These are phyloP conservation scores for Exophiala spinifera DNA, from an alignment of 2,329 filamentous ascomycete species.

Conservation along the genomic window DNA sequence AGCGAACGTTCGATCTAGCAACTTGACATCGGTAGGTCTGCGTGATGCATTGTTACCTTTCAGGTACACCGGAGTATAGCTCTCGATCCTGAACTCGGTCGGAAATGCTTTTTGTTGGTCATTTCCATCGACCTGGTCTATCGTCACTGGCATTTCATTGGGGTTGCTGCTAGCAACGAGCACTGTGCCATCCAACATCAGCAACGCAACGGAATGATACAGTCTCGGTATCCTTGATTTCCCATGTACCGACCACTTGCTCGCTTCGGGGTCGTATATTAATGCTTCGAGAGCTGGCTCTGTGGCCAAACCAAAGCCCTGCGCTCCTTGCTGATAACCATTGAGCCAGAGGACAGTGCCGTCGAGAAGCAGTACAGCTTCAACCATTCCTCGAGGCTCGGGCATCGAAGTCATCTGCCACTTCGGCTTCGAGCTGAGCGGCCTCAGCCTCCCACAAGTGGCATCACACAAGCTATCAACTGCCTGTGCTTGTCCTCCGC, in stretches of 20 bases:
- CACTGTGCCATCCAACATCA: conserved; percentile 59
- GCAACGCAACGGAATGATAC: conserved; percentile 60
- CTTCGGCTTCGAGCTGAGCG: conserved; percentile 46
- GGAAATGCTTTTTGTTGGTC: conserved; percentile 46
- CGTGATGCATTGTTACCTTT: conserved; percentile 48
- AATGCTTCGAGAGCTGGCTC: conserved; percentile 55
- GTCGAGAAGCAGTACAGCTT: conserved; percentile 58
- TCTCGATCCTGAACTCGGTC: conserved; percentile 62
- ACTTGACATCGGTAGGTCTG: conserved; percentile 48
- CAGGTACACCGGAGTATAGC: conserved; percentile 60
- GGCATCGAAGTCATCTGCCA: conserved; percentile 62
- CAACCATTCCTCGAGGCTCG: conserved; percentile 56
- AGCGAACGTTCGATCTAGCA: conserved; percentile 40
- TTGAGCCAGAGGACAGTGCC: conserved; percentile 60
- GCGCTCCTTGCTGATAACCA: conserved; percentile 56
- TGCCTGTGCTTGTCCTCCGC: conserved; percentile 59
- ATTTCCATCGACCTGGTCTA: conserved; percentile 36
- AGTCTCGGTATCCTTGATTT: conserved; percentile 47
- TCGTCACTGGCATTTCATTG: conserved; percentile 55
- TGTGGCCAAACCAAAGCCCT: conserved; percentile 58
- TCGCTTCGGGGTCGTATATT: conserved; percentile 56
- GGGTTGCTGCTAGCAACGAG: conserved; percentile 61
- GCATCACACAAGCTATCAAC: conserved; percentile 57
- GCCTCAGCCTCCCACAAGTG: conserved; percentile 56
- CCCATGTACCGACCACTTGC: conserved; percentile 49